Conservation (phyloP, 2,329 filamentous ascomycete genomes). For the Mycosphaerella sp. region DNA sequence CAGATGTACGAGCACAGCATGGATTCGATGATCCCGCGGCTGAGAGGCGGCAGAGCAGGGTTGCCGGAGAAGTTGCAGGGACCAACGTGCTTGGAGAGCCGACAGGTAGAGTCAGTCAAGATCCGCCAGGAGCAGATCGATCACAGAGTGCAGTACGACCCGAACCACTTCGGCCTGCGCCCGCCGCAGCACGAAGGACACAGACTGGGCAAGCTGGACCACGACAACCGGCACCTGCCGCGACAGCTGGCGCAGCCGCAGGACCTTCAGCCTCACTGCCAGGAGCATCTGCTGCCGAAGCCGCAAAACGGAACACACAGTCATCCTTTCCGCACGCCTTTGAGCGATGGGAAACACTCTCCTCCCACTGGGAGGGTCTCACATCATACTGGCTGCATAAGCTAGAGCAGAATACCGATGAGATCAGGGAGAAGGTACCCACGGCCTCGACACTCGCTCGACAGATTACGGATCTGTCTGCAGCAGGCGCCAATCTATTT, state of each 20-base stretch:
- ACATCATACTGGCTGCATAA: slow-evolving; percentile 96
- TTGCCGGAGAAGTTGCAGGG: slow-evolving; percentile 29
- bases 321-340: slow-evolving; percentile 93
- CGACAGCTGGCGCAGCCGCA: slow-evolving; percentile 16
- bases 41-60: slow-evolving; percentile 21
- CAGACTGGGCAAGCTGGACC: slow-evolving; percentile 23
- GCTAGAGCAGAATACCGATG: slow-evolving; percentile 82
- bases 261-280: slow-evolving; percentile 18
- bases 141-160: slow-evolving; percentile 20
- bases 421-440: slow-evolving; percentile 68
- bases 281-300: slow-evolving; percentile 16
- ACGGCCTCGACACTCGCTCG: slow-evolving; percentile 82
- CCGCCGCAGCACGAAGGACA: slow-evolving; percentile 23
- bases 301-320: slow-evolving; percentile 29
- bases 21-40: slow-evolving; percentile 23
- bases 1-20: slow-evolving; percentile 23
- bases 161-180: slow-evolving; percentile 21
- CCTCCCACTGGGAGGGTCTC: slow-evolving; percentile 95
- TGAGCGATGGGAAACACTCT: slow-evolving; percentile 93
- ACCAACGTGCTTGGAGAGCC: slow-evolving; percentile 32
- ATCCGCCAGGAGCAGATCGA: slow-evolving; percentile 19
- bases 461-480: slow-evolving; percentile 95
- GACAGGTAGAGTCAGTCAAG: slow-evolving; percentile 27
- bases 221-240: slow-evolving; percentile 22
- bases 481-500: slow-evolving; percentile 92